Base-by-base conservation (phyloP, 768 basidiomycete species). In the Auriscalpium vulgare region DNA sequence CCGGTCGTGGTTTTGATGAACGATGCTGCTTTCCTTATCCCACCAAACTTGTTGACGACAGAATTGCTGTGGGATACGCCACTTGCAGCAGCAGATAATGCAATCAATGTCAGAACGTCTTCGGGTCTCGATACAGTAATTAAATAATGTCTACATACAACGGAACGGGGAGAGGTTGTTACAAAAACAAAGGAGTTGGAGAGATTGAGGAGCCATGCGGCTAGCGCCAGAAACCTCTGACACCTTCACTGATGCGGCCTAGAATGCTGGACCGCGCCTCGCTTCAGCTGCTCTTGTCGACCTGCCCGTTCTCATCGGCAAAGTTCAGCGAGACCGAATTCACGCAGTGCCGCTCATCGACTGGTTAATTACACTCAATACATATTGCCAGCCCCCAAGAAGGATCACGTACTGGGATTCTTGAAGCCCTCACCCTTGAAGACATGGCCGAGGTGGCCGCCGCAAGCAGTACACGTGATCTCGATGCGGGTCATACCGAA, bases 371-470 rank as follows among this genome's bases (percentile, higher is more conserved):
- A 29, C 5, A 29, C 29, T 29, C 5, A 29, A 4, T 29, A 29
- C 29, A 5, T 29, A 29, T 29, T 29, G 29, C 29, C 29, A 29
- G 7, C 29, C 29, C 29, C 29, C 2, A 29, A 29, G 35, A 34
- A 50, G 47, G 13, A 45, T 36, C 10, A 17, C 49, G 10, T 13
- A 17, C 7, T 11, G 4, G 91, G 91, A 0, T 84, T 91, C 6
- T 71, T 55, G 70, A 80, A 93, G 2, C 87, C 87, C 71, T 95
- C 94, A 38, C 93, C 93, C 66, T 90, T 89, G 81, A 97, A 97
- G 43, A 97, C 89, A 67, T 97, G 94, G 4, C 95, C 95, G 6
- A 97, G 78, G 68, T 97, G 95, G 1, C 94, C 92, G 9, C 91
- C 92, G 65, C 94, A 95, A 2, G 91, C 88, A 16, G 90, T 78